phyloP scores from a whole-genome alignment of 306 rosid species.

The Acacia melanoxylon region DNA sequence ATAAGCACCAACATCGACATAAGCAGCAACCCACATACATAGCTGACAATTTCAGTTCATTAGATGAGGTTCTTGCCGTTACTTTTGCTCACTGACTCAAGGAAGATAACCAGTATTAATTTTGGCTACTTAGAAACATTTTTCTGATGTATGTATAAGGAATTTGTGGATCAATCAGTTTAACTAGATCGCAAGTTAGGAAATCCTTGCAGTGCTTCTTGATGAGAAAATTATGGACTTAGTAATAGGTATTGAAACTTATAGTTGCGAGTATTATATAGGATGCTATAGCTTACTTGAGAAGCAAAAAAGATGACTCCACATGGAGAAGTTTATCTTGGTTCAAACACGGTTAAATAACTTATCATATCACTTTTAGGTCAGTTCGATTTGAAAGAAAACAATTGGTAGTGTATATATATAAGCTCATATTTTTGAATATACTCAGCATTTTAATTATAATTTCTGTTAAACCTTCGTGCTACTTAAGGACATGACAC shows the following conservation, averaged over 20 bases:
- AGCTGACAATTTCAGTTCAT: conserved; percentile 73
- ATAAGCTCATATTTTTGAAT: neutral
- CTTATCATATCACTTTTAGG: neutral
- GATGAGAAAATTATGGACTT: neutral
- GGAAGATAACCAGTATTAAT: conserved; percentile 7
- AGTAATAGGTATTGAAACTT: conserved; percentile 4
- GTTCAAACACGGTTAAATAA: neutral
- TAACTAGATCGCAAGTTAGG: neutral
- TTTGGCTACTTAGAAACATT: conserved; percentile 10
- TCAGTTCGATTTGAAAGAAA: conserved; percentile 3
- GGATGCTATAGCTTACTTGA: conserved; percentile 18
- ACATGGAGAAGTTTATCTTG: conserved; percentile 7
- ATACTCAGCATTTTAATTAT: conserved; percentile 20
- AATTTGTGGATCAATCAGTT: conserved; percentile 2
- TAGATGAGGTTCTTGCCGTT: conserved; percentile 71
- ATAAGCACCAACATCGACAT: conserved; percentile 34
- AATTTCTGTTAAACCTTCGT: neutral
- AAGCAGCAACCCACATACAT: conserved; percentile 43
- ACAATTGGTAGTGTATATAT: neutral
- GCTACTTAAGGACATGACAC: conserved; percentile 24
- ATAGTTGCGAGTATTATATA: neutral
- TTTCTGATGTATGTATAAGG: conserved; percentile 17
- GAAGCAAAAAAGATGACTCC: conserved; percentile 9
- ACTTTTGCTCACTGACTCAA: conserved; percentile 11
- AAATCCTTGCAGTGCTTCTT: neutral